A percentile compares a stretch with the other conserved stretches of the same genome.
Conservation (phyloP, 1,284 basidiomycete genomes). For the Pseudozyma pruni region DNA sequence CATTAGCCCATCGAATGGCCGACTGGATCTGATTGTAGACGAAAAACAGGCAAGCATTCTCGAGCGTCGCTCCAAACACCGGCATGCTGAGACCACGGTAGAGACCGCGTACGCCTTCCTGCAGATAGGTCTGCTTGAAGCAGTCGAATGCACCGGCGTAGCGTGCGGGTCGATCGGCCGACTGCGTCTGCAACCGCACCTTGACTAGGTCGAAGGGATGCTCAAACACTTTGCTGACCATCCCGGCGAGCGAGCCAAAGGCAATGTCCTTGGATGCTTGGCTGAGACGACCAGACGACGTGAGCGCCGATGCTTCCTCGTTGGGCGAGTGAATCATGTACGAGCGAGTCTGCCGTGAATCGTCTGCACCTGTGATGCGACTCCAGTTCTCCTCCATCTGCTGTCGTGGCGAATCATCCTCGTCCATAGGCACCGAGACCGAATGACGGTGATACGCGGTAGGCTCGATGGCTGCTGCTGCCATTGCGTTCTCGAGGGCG, state of each 20-base stretch:
- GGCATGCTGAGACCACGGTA: slow-evolving; percentile 81
- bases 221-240: slow-evolving; percentile 65
- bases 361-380: slow-evolving; percentile 10
- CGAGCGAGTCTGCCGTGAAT: slow-evolving; percentile 3
- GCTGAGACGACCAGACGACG: slow-evolving; percentile 44
- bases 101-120: slow-evolving; percentile 62
- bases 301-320: slow-evolving; percentile 25
- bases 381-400: slow-evolving; percentile 36
- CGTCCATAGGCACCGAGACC: slow-evolving; percentile 40
- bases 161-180: slow-evolving; percentile 45
- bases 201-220: slow-evolving; percentile 67
- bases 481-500: slow-evolving; percentile 21
- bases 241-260: slow-evolving; percentile 65
- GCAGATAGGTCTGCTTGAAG: slow-evolving; percentile 57
- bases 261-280: slow-evolving; percentile 63
- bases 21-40: slow-evolving; percentile 85
- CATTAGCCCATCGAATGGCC: slow-evolving; percentile 70
- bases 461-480: slow-evolving; percentile 6
- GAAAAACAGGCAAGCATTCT: slow-evolving; percentile 88
- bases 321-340: slow-evolving; percentile 43
- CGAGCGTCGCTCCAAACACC: slow-evolving; percentile 86
- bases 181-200: slow-evolving; percentile 65
- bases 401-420: slow-evolving; percentile 40
- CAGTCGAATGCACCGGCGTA: slow-evolving; percentile 62
- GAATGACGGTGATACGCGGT: slow-evolving; percentile 13